Percentiles rank a stretch among this genome's conserved stretches.
phyloP scores from a whole-genome alignment of 805 yeast species.

The Wickerhamomyces hampshirensis region DNA sequence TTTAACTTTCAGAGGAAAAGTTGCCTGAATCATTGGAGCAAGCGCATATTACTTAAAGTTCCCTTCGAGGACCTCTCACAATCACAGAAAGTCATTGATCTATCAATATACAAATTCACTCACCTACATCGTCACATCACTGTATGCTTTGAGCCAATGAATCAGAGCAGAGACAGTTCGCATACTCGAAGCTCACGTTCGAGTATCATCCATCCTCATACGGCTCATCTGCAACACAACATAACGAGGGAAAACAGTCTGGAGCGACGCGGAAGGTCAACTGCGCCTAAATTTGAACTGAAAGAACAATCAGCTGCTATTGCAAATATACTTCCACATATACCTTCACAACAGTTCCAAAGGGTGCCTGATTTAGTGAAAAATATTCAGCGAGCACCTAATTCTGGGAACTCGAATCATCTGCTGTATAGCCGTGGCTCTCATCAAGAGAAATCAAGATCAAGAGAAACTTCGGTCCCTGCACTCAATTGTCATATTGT shows the following conservation, averaged over 20 bases:
- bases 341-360: not conserved
- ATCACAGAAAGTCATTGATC: too few relatives aligned
- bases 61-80: too few relatives aligned
- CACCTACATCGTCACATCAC: too few relatives aligned
- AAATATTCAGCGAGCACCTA: slow-evolving; percentile 10
- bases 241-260: not conserved
- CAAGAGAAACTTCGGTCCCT: slow-evolving; percentile 14
- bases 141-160: not conserved
- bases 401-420: slow-evolving; percentile 1
- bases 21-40: too few relatives aligned
- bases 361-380: slow-evolving; percentile 15
- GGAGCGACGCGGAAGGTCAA: not conserved
- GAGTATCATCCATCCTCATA: not conserved
- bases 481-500: slow-evolving; percentile 4
- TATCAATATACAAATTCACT: too few relatives aligned
- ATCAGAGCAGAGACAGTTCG: not conserved
- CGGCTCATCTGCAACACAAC: not conserved
- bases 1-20: too few relatives aligned
- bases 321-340: not conserved
- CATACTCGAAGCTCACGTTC: not conserved
- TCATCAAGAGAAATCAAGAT: slow-evolving; percentile 1
- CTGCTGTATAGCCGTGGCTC: not conserved
- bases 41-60: too few relatives aligned
- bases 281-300: not conserved
- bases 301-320: not conserved